Percentiles rank a stretch among this genome's conserved stretches.
phyloP scores from a whole-genome alignment of 148 eudicot species.

The Amaranthus hypochondriacus region DNA sequence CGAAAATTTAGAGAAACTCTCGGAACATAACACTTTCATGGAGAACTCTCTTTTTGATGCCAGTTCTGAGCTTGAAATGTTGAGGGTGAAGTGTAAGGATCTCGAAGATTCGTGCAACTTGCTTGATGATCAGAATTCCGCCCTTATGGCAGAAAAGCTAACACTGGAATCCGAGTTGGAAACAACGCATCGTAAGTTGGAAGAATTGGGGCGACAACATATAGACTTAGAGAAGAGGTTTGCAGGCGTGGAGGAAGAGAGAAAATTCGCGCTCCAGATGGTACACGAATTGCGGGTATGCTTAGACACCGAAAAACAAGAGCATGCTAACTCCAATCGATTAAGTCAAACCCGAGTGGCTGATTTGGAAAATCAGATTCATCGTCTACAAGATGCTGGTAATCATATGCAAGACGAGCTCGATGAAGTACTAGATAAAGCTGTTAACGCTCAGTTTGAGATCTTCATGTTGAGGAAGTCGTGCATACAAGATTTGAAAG shows the following conservation, averaged over 20 bases:
- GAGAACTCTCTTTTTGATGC: slow-evolving; percentile 78
- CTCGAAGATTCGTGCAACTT: slow-evolving; percentile 65
- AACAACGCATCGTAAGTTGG: slow-evolving; percentile 41
- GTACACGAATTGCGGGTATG: slow-evolving; percentile 50
- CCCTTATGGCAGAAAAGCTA: slow-evolving; percentile 49
- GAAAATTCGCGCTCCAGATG: slow-evolving; percentile 34
- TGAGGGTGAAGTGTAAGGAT: slow-evolving; percentile 58
- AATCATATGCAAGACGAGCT: slow-evolving; percentile 46
- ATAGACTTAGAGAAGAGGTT: slow-evolving; percentile 55
- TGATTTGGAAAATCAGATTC: slow-evolving; percentile 44
- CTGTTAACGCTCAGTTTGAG: slow-evolving; percentile 61
- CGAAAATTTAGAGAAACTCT: slow-evolving; percentile 65
- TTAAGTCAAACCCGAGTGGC: slow-evolving; percentile 38
- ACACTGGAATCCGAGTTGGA: slow-evolving; percentile 48
- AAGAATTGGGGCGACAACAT: slow-evolving; percentile 50
- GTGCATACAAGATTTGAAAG: slow-evolving; percentile 55
- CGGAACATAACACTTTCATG: slow-evolving; percentile 63
- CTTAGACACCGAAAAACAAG: slow-evolving; percentile 57
- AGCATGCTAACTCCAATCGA: slow-evolving; percentile 40
- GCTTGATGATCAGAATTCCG: slow-evolving; percentile 61
- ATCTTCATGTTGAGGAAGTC: slow-evolving; percentile 53
- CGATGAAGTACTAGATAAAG: slow-evolving; percentile 60
- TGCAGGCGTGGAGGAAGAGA: slow-evolving; percentile 51
- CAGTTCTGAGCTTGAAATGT: slow-evolving; percentile 59
- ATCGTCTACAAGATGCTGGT: slow-evolving; percentile 43